These are phyloP conservation scores for Jamesozyma lodderae DNA, from an alignment of 805 yeast genomes.

Conservation along the genomic window DNA sequence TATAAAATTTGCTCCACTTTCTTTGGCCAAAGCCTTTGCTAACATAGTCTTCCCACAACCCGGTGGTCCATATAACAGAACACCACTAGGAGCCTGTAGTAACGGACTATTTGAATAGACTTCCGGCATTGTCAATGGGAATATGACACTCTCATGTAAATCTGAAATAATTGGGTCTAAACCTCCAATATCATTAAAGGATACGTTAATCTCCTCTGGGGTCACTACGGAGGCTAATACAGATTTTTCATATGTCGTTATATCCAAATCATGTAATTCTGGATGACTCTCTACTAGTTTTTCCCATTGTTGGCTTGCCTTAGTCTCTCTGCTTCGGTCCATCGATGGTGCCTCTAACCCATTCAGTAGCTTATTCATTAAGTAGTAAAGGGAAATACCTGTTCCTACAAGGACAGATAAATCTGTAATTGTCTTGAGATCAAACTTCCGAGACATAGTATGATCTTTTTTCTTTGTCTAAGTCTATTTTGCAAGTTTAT, in stretches of 20 bases:
- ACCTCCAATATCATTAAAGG: constrained; percentile 84
- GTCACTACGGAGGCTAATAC: constrained; percentile 70
- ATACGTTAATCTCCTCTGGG: constrained; percentile 71
- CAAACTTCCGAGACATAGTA: constrained; percentile 32
- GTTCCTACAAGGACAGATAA: constrained; percentile 49
- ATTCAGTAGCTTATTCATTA: constrained; percentile 38
- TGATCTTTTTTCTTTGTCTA: no score
- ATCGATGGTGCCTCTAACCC: constrained; percentile 38
- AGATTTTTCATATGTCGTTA: constrained; percentile 68
- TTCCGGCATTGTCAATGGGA: constrained; percentile 74
- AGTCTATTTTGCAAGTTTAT: not conserved
- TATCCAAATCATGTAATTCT: constrained; percentile 35
- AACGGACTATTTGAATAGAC: constrained; percentile 64
- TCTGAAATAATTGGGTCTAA: constrained; percentile 75
- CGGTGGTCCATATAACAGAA: constrained; percentile 87
- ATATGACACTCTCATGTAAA: constrained; percentile 75
- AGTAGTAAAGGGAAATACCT: constrained; percentile 59
- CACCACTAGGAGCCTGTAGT: constrained; percentile 90
- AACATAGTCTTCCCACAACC: constrained; percentile 98
- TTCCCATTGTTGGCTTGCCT: constrained; percentile 47
- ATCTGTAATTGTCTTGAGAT: constrained; percentile 36
- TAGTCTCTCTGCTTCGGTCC: constrained; percentile 45
- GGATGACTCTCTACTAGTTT: constrained; percentile 56
- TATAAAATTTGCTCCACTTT: constrained; percentile 83
- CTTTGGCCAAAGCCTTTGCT: constrained; percentile 89